Evolutionary conservation across 306 rosid genomes (phyloP), one percentile per base, ranked within the genome.

Genomic region (Inga laurina): DNA sequence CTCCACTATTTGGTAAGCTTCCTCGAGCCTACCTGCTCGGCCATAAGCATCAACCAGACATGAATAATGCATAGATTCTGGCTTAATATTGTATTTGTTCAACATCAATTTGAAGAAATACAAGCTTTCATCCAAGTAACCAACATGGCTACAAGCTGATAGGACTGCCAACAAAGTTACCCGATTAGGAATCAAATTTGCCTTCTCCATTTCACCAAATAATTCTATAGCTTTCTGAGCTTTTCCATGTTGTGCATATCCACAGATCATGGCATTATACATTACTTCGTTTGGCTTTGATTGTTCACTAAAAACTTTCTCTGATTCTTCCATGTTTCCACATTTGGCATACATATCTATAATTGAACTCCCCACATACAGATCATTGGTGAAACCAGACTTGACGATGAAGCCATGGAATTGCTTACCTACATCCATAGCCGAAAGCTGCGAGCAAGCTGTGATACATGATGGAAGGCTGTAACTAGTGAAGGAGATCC

Each of bases 271-370:
- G 78, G 92, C 88, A 68, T 87, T 89, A 13, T 85, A 85, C 68
- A 62, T 85, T 30, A 85, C 92, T 89, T 87, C 89, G 71, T 85
- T 87, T 44, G 76, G 57, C 34, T 44, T 32, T 72, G 37, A 6
- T 44, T 84, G 90, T 30, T 85, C 92, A 3, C 21, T 65, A 72
- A 90, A 87, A 85, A 77, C 84, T 73, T 84, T 45, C 37, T 75
- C 75, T 1, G 90, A 90, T 8, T 83, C 89, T 75, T 79, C 85
- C 78, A 87, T 52, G 85, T 51, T 79, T 56, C 89, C 92, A 57
- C 90, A 90, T 83, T 87, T 85, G 43, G 92, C 86, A 19, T 90
- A 90, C 92, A 90, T 87, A 68, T 89, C 90, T 52, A 85, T 76
- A 10, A 89, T 79, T 61, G 89, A 85, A 79, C 90, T 89, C 54